Percentiles rank a stretch among this genome's conserved stretches.
These are phyloP conservation scores for Fonsecaea nubica DNA, from an alignment of 2,329 filamentous ascomycete genomes.

Conservation along the genomic window DNA sequence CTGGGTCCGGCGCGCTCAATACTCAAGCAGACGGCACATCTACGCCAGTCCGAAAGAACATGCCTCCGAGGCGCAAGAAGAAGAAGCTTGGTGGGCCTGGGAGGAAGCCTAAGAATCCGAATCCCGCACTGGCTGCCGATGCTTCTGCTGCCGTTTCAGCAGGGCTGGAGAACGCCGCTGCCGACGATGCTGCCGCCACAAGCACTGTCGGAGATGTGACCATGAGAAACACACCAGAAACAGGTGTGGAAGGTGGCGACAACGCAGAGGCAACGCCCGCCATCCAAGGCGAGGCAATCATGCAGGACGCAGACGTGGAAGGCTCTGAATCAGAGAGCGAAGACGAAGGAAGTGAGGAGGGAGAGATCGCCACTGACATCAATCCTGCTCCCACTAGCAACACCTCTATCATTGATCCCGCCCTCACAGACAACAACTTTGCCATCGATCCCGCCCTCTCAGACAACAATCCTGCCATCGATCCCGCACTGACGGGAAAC, in stretches of 20 bases:
- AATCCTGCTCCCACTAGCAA: conserved; percentile 1
- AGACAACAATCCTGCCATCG: not conserved
- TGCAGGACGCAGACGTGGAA: conserved; percentile 23
- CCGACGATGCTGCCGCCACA: not conserved
- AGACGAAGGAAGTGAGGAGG: conserved; percentile 41
- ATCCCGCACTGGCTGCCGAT: conserved; percentile 10
- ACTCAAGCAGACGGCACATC: conserved; percentile 19
- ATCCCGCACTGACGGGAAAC: not conserved
- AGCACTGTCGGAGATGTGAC: conserved; percentile 13
- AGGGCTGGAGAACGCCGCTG: not conserved
- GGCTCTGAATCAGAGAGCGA: conserved; percentile 35
- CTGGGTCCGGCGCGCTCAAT: conserved; percentile 8
- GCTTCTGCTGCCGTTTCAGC: not conserved
- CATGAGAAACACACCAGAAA: conserved; percentile 20
- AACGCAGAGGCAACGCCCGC: conserved; percentile 10
- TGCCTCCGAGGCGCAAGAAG: conserved; percentile 39
- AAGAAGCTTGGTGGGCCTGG: conserved; percentile 41
- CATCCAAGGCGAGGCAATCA: conserved; percentile 18
- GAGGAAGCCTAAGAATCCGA: conserved; percentile 30
- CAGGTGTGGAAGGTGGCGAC: conserved; percentile 9
- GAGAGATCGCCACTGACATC: conserved; percentile 34
- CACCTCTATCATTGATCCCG: conserved; percentile 7
- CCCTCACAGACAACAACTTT: conserved; percentile 9
- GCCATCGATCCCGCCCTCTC: conserved; percentile 8
- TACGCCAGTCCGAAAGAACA: conserved; percentile 36